A percentile compares a stretch with the other conserved stretches of the same genome.
These are phyloP conservation scores for Thamnidium elegans DNA, from an alignment of 192 early-diverging fungal species.

Conservation along the genomic window DNA sequence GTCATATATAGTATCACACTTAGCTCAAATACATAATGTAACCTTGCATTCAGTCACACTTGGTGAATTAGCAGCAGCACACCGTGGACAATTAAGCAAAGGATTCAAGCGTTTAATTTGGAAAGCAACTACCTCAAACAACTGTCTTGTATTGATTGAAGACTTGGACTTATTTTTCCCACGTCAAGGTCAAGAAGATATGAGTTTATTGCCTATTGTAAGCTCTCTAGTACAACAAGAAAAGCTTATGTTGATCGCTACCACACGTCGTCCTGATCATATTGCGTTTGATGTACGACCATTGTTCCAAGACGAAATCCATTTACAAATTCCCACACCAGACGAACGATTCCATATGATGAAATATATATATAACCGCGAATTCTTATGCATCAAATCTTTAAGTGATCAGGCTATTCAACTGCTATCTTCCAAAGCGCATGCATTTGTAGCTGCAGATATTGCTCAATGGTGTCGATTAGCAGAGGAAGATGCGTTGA, in stretches of 20 bases:
- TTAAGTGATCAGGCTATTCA: constrained; percentile 9
- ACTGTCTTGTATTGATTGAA: constrained; percentile 13
- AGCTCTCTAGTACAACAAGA: constrained; percentile 2
- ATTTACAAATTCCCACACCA: constrained; percentile 52
- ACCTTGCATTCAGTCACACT: not conserved
- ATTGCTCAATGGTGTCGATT: constrained; percentile 43
- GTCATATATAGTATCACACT: not conserved
- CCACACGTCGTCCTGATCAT: not conserved
- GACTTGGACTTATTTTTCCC: constrained; percentile 55
- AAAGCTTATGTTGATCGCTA: not conserved
- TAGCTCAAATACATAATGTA: not conserved
- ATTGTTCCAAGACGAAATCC: constrained; percentile 40
- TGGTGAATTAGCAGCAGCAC: constrained; percentile 9
- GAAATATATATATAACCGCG: constrained; percentile 6
- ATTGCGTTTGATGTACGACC: not conserved
- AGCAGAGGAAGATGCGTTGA: constrained; percentile 19
- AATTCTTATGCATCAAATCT: not conserved
- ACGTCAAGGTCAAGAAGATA: constrained; percentile 16
- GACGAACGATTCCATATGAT: constrained; percentile 45
- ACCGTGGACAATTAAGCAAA: constrained; percentile 16
- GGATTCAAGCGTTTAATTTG: constrained; percentile 14
- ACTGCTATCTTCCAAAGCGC: constrained; percentile 40
- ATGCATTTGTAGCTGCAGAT: constrained; percentile 58
- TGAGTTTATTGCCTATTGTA: constrained; percentile 8
- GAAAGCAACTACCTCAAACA: not conserved